Evolutionary conservation across 352 stramenopile species (phyloP).

Genomic region (Phytophthora meadii): DNA sequence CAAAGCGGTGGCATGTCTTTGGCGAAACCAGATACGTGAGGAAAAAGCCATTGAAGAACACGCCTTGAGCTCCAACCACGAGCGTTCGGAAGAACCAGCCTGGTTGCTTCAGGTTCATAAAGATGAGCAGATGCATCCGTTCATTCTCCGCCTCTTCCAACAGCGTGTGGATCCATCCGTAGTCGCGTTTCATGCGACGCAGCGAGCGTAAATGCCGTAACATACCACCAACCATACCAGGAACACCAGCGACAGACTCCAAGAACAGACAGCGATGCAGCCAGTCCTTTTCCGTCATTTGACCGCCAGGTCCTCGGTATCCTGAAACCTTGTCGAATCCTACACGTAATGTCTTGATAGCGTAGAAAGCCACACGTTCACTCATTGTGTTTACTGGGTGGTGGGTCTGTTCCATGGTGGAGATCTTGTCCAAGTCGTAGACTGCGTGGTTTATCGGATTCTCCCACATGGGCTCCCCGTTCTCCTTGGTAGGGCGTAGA

Average conservation of each 20-base stretch:
- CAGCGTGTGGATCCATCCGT: constrained; percentile 92
- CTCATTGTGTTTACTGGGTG: constrained; percentile 31
- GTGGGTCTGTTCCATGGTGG: constrained; percentile 39
- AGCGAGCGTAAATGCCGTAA: constrained; percentile 85
- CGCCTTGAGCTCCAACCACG: constrained; percentile 86
- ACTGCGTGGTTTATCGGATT: constrained; percentile 46
- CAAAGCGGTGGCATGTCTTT: constrained; percentile 89
- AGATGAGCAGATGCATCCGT: constrained; percentile 93
- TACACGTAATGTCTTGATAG: constrained; percentile 47
- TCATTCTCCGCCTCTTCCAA: constrained; percentile 95
- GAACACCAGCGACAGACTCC: constrained; percentile 79
- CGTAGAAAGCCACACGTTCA: constrained; percentile 36
- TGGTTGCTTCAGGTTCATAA: constrained; percentile 89
- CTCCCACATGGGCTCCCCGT: constrained; percentile 32
- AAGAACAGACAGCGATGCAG: constrained; percentile 77
- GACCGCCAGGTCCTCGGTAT: constrained; percentile 49
- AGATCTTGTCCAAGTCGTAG: constrained; percentile 44
- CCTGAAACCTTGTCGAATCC: constrained; percentile 60
- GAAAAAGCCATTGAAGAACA: constrained; percentile 90
- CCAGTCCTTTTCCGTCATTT: constrained; percentile 51
- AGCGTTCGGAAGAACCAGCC: constrained; percentile 73
- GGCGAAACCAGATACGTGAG: constrained; percentile 89
- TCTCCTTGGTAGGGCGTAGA: constrained; percentile 5
- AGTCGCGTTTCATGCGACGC: constrained; percentile 85
- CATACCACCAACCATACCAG: constrained; percentile 81